phyloP scores from a whole-genome alignment of 768 basidiomycete genomes.

The Amanita pallidorosea region DNA sequence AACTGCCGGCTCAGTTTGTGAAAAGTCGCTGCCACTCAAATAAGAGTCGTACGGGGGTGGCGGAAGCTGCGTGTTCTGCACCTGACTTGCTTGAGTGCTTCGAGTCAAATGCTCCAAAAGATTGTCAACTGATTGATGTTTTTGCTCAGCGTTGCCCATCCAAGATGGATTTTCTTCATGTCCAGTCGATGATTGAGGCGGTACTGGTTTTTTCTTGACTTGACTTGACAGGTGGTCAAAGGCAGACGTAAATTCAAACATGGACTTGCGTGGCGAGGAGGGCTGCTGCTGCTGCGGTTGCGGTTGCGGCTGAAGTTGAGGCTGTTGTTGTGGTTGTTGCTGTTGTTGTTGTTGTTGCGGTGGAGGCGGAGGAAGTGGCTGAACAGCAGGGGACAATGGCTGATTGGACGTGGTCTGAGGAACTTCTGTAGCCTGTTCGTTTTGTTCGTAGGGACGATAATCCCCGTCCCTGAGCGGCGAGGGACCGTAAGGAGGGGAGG shows the following conservation, averaged over 20 bases:
- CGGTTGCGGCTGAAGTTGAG: background rate
- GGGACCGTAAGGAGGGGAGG: conserved; percentile 39
- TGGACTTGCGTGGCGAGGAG: conserved; percentile 64
- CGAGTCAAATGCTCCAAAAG: conserved; percentile 64
- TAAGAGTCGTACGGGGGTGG: conserved; percentile 35
- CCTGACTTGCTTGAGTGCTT: conserved; percentile 22
- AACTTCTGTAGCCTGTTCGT: conserved; percentile 30
- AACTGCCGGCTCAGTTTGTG: conserved; percentile 27
- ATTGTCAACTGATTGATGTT: conserved; percentile 78
- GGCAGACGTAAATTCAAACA: conserved; percentile 80
- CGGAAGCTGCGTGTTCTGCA: conserved; percentile 17
- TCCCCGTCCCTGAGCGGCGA: conserved; percentile 32
- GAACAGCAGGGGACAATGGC: conserved; percentile 13
- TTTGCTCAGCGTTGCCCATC: conserved; percentile 47
- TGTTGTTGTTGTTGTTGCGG: background rate
- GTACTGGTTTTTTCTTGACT: conserved; percentile 65
- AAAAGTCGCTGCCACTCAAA: conserved; percentile 29
- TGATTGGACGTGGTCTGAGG: conserved; percentile 25
- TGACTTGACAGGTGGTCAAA: conserved; percentile 63
- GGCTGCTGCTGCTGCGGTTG: conserved; percentile 31
- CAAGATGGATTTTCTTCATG: conserved; percentile 51
- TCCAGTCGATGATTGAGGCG: conserved; percentile 30
- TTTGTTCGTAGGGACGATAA: conserved; percentile 31
- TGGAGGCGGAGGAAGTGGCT: background rate
- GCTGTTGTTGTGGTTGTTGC: conserved; percentile 2